Evolutionary conservation across 163 green algal genomes (phyloP), one percentile per base, ranked within the genome.

Genomic region (Dunaliella salina): DNA sequence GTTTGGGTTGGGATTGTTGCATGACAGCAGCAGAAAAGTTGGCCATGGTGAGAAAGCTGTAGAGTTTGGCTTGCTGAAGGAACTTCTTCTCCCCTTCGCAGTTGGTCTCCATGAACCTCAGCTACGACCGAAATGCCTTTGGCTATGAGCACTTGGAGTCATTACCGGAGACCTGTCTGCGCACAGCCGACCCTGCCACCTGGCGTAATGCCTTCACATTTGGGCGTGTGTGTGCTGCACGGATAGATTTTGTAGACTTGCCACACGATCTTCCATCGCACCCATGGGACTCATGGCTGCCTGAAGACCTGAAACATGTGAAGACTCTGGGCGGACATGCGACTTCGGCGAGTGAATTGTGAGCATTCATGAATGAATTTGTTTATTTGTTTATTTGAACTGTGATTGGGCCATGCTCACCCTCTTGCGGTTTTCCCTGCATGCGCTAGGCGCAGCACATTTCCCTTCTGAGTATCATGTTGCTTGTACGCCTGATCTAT

Each of bases 61-160:
- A 50, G 8, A 50, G 3, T 3, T 50, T 50, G 40, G 40, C 40
- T 50, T 50, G 8, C 40, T 50, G 8, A 50, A 50, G 8, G 3
- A 15, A 50, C 40, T 50, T 15, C 40, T 8, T 8, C 40, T 50
- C 4, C 40, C 8, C 40, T 3, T 50, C 8, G 45, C 80, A 89
- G 87, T 59, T 89, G 80, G 78, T 89, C 40, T 80, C 84, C 25
- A 50, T 89, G 40, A 89, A 89, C 45, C 80, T 89, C 29, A 89
- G 83, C 18, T 87, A 81, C 25, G 87, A 89, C 69, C 45, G 63
- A 12, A 15, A 46, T 29, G 80, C 57, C 35, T 89, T 89, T 32
- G 4, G 3, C 24, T 89, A 85, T 69, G 45, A 15, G 3, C 1
- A 57, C 0, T 25, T 87, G 33, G 18, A n/a, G 0, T 83, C 72